Percentiles rank a stretch among this genome's conserved stretches.
Conservation (phyloP, 495 filamentous ascomycete genomes). For the Tuber melanosporum region DNA sequence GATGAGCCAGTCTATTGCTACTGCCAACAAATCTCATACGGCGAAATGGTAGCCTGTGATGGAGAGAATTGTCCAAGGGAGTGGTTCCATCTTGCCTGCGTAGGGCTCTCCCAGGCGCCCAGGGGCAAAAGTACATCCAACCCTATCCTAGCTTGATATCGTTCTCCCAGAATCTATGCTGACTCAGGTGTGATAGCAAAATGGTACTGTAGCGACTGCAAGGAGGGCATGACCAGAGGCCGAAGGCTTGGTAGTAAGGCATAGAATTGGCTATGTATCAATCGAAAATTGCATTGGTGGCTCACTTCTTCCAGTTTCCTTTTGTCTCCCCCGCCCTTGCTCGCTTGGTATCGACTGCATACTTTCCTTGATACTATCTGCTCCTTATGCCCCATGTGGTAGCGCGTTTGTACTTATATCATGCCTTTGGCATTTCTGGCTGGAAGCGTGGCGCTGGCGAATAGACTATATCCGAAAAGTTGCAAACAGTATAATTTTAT, state of each 20-base stretch:
- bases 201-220: constrained; percentile 88
- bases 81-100: constrained; percentile 95
- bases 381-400: neutral
- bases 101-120: constrained; percentile 78
- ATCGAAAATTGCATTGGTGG: neutral
- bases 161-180: constrained; percentile 30
- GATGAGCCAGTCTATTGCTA: constrained; percentile 88
- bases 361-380: neutral
- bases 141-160: neutral
- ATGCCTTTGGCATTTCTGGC: neutral
- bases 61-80: constrained; percentile 76
- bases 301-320: neutral
- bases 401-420: constrained; percentile 5
- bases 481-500: neutral
- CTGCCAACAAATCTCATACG: constrained; percentile 87
- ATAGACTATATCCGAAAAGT: neutral
- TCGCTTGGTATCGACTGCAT: neutral
- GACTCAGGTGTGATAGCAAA: constrained; percentile 53
- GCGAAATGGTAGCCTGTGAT: constrained; percentile 98
- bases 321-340: neutral
- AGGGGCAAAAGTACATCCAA: constrained; percentile 66
- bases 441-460: neutral
- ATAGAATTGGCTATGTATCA: constrained; percentile 6
- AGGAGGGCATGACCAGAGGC: constrained; percentile 55
- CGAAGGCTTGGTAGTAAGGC: constrained; percentile 43